Evolutionary conservation across 73 alveolate genomes (phyloP).

Genomic region (Stentor coeruleus): DNA sequence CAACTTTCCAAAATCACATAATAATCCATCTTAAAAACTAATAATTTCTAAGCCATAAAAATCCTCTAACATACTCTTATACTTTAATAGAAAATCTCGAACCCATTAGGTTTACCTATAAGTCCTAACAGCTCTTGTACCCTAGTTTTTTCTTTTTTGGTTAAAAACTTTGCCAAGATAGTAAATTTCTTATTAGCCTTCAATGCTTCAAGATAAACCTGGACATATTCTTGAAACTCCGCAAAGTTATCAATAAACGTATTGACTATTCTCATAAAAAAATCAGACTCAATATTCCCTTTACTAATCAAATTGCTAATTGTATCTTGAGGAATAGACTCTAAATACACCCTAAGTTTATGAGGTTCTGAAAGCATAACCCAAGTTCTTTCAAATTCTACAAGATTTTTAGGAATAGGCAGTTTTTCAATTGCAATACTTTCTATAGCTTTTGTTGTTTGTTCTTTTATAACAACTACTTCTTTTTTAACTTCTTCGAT

Average conservation of each 20-base stretch:
- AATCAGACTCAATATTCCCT: conserved; percentile 4
- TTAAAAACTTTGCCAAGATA: not conserved
- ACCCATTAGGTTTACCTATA: not conserved
- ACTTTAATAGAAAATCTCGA: too few relatives aligned
- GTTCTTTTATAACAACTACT: not conserved
- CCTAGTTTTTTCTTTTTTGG: not conserved
- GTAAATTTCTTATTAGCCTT: not conserved
- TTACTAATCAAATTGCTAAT: not conserved
- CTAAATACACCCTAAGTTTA: not conserved
- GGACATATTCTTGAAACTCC: not conserved
- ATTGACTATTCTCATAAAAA: not conserved
- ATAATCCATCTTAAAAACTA: too few relatives aligned
- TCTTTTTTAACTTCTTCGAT: not conserved
- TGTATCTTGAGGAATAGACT: not conserved
- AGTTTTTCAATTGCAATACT: not conserved
- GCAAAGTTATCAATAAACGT: not conserved
- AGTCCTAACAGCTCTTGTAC: not conserved
- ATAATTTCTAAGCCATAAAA: too few relatives aligned
- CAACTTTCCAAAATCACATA: too few relatives aligned
- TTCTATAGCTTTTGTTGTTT: not conserved
- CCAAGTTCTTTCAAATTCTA: conserved; percentile 19
- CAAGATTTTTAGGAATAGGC: conserved; percentile 16
- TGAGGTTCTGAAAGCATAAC: not conserved
- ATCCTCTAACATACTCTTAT: too few relatives aligned
- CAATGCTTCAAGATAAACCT: not conserved